Percentiles rank a stretch among this genome's conserved stretches.
Conservation (phyloP, 805 yeast genomes). For the Yarrowia keelungensis region DNA sequence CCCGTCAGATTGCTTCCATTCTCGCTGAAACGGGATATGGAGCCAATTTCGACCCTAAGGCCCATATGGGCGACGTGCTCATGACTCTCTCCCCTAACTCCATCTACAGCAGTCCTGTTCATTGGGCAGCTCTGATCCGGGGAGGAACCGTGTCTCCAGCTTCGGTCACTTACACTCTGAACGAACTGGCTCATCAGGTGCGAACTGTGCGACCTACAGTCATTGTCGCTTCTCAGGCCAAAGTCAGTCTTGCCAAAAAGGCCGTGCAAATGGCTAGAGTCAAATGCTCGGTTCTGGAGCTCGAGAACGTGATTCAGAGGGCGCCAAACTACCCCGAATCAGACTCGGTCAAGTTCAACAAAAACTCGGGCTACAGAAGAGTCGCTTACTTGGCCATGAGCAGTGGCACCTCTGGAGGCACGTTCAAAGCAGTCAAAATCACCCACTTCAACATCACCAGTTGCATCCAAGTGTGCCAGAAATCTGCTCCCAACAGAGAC, state of each 20-base stretch:
- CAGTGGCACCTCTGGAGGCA: constrained; percentile 17
- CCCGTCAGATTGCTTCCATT: neutral
- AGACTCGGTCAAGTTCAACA: neutral
- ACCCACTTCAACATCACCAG: constrained; percentile 52
- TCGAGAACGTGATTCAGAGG: neutral
- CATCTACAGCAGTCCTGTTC: constrained; percentile 11
- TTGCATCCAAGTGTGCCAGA: constrained; percentile 21
- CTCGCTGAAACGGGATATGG: neutral
- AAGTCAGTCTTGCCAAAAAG: neutral
- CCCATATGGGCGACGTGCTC: constrained; percentile 4
- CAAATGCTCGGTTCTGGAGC: neutral
- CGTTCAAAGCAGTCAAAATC: constrained; percentile 15
- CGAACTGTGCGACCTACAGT: neutral
- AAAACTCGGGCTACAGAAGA: constrained; percentile 4
- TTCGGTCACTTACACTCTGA: constrained; percentile 14
- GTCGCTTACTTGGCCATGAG: constrained; percentile 20
- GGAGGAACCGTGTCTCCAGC: constrained; percentile 31
- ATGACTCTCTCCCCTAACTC: constrained; percentile 12
- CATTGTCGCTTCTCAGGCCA: neutral
- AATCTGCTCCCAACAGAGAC: constrained; percentile 12
- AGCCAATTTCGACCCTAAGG: neutral
- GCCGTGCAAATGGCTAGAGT: constrained; percentile 18
- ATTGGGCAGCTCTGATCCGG: constrained; percentile 14
- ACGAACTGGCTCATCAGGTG: constrained; percentile 20
- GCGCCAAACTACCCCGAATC: neutral